Evolutionary conservation across 2,329 filamentous ascomycete species (phyloP), one percentile per base, ranked within the genome.

Genomic region (Claviceps sp.): DNA sequence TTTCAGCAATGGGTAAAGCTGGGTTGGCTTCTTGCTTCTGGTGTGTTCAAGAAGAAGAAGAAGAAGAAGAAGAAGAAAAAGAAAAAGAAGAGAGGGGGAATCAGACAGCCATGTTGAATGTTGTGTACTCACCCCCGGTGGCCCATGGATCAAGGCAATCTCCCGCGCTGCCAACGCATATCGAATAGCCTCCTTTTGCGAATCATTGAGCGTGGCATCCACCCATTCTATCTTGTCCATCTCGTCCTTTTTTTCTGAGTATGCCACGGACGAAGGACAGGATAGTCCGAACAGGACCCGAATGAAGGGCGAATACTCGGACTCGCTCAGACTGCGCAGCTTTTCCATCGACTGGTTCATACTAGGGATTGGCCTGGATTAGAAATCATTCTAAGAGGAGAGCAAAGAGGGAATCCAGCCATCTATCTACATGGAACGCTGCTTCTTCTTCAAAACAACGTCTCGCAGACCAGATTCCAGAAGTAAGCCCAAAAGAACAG

Each of bases 141-240:
- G 93, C 0, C 93, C 93, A 64, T 98, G 93, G 51, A 98, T 95
- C 54, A 96, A 73, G 2, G 89, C 87, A 30, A 97, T 78, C 61
- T 96, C 89, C 50, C 76, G 76, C 1, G 87, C 85, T 6, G 84
- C 85, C 51, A 98, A 71, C 0, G 91, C 89, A 63, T 97, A 98
- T n/a, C 80, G 69, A 53, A 86, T 81, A 16, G 82, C 82, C 52
- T 83, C 78, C 58, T 82, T 84, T 61, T 86, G 82, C 13, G 78
- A 81, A 13, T 81, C 76, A 60, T 86, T 85, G 22, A 86, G 68
- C 16, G 71, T 74, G 16, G 74, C 72, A 58, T 85, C 79, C 52
- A 82, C 61, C 81, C 81, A 86, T 43, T 78, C 70, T 7, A 84
- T 65, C 40, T 67, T 69, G 6, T 67, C 70, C 44, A 68, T 61